A percentile compares a stretch with the other conserved stretches of the same genome.
phyloP scores from a whole-genome alignment of 805 yeast species.

The Starmerella stigmatis region DNA sequence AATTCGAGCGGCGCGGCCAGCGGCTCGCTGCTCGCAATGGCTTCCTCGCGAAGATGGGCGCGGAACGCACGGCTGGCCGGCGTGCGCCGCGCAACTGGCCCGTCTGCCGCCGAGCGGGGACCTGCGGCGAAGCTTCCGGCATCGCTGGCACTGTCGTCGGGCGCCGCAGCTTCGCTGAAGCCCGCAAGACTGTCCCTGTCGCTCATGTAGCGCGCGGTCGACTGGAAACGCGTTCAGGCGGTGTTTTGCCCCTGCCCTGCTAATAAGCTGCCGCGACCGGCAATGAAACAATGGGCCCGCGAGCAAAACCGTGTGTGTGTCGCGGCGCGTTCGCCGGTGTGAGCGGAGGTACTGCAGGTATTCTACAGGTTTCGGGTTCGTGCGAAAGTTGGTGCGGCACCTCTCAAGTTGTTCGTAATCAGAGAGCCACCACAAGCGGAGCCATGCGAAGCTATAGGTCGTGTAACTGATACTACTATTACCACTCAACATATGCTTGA shows the following conservation, averaged over 20 bases:
- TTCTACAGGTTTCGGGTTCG: too few relatives aligned
- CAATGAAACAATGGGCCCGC: too few relatives aligned
- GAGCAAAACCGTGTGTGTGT: too few relatives aligned
- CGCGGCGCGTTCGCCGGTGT: too few relatives aligned
- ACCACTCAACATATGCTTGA: too few relatives aligned
- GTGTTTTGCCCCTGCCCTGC: background rate
- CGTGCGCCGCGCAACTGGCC: background rate
- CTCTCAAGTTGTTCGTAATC: too few relatives aligned
- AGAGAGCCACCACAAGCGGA: too few relatives aligned
- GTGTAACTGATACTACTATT: too few relatives aligned
- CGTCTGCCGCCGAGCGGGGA: background rate
- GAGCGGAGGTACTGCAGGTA: too few relatives aligned
- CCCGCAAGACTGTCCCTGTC: slow-evolving; percentile 1
- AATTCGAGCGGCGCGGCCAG: background rate
- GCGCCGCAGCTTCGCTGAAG: background rate
- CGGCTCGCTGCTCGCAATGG: background rate
- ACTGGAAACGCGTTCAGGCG: background rate
- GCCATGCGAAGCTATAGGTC: too few relatives aligned
- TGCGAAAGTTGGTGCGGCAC: too few relatives aligned
- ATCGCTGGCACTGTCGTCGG: background rate
- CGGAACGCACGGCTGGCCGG: background rate
- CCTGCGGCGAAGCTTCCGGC: background rate
- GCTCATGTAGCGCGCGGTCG: background rate
- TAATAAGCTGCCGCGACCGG: too few relatives aligned
- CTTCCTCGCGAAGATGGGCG: background rate